Percentiles rank a stretch among this genome's conserved stretches.
Conservation (phyloP, 129 eudicot genomes). For the Chrysanthemum makinoi region DNA sequence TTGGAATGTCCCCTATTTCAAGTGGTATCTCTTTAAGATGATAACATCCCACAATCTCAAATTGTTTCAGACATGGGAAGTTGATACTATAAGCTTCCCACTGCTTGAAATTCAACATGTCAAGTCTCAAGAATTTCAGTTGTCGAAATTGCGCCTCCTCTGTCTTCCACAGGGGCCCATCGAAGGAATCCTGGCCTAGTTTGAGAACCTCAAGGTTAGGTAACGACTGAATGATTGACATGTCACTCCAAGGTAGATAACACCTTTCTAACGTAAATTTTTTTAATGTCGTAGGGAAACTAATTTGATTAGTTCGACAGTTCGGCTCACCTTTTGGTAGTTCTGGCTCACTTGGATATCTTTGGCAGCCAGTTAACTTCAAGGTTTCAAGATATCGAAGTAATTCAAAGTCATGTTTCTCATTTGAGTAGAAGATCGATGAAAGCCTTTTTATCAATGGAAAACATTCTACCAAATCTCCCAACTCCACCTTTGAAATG, state of each 20-base stretch:
- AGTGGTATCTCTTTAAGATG: no score
- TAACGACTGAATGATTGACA: neutral
- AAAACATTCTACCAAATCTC: neutral
- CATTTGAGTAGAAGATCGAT: neutral
- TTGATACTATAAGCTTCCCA: no score
- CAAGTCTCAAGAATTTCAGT: no score
- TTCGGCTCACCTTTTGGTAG: no score
- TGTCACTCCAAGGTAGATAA: neutral
- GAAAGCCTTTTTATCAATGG: constrained; percentile 15
- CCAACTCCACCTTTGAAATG: neutral
- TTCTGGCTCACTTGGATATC: no score
- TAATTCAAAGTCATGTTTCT: neutral
- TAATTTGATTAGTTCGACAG: neutral
- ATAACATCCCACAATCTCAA: no score
- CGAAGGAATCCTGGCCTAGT: neutral
- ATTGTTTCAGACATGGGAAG: no score
- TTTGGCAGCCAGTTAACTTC: neutral
- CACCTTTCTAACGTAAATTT: neutral
- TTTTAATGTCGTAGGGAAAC: neutral
- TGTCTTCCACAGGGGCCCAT: neutral
- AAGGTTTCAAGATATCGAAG: neutral
- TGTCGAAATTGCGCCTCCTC: no score
- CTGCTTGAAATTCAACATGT: no score
- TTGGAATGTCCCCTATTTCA: no score
- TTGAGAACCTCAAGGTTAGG: neutral